These are phyloP conservation scores for Aureobasidium subglaciale DNA, from an alignment of 2,329 filamentous ascomycete species.

Conservation along the genomic window DNA sequence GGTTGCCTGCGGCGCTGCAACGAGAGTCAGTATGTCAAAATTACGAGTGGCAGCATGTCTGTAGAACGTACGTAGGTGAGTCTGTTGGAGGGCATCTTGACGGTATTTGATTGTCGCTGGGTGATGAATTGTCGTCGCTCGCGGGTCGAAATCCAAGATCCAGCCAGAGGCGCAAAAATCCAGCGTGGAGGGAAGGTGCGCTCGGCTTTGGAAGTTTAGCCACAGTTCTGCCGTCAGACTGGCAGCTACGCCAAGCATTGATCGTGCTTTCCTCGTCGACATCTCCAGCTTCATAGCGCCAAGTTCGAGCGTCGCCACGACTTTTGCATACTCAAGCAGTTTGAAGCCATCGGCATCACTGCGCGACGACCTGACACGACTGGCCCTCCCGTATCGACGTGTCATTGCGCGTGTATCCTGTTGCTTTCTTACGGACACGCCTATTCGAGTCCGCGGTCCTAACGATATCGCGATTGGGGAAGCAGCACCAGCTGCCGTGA, in stretches of 20 bases:
- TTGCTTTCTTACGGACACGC: neutral
- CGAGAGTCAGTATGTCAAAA: constrained; percentile 28
- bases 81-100: constrained; percentile 48
- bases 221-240: neutral
- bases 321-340: constrained; percentile 12
- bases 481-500: constrained; percentile 15
- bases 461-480: constrained; percentile 9
- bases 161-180: constrained; percentile 5
- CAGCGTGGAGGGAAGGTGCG: constrained; percentile 1
- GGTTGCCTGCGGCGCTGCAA: constrained; percentile 48
- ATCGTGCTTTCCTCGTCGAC: neutral
- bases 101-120: constrained; percentile 26
- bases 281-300: neutral
- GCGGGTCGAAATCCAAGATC: neutral
- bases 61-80: constrained; percentile 47
- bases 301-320: constrained; percentile 10
- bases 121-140: constrained; percentile 15
- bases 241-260: neutral
- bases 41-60: constrained; percentile 16
- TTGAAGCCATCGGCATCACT: constrained; percentile 6
- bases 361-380: neutral
- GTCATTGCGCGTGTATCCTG: neutral
- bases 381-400: neutral
- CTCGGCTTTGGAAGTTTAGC: neutral
- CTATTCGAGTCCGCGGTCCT: neutral